These are phyloP conservation scores for Solanum aculeatissimum DNA, from an alignment of 305 asterid species.

Conservation along the genomic window DNA sequence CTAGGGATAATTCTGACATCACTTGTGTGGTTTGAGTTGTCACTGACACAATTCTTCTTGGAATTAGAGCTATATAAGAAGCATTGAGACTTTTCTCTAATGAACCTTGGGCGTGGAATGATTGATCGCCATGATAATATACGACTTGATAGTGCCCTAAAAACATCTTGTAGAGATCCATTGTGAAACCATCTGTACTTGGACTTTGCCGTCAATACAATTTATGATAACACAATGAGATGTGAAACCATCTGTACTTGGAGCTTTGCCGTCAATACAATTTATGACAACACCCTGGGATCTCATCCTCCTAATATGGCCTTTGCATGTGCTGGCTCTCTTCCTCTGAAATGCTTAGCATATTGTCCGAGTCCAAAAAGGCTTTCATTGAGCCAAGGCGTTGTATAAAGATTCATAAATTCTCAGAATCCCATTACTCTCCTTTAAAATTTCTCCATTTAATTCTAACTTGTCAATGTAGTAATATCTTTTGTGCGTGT, in stretches of 20 bases:
- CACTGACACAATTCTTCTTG: not conserved
- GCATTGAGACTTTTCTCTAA: not conserved
- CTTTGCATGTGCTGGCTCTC: not conserved
- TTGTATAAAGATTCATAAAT: not conserved
- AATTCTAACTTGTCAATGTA: not conserved
- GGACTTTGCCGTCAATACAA: not conserved
- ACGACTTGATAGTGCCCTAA: not conserved
- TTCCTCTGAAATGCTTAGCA: not conserved
- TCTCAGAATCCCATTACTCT: not conserved
- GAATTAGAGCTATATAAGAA: not conserved
- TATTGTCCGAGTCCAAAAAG: not conserved
- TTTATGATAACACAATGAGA: not conserved
- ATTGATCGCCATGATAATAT: not conserved
- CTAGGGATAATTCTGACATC: not conserved
- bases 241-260: not conserved
- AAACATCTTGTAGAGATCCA: not conserved
- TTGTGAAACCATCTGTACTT: not conserved
- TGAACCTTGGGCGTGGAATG: not conserved
- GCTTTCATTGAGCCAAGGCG: not conserved
- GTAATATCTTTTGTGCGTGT: not conserved
- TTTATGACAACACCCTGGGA: not conserved
- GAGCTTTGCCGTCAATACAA: not conserved
- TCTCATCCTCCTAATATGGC: not conserved
- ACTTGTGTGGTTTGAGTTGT: not conserved
- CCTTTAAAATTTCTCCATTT: not conserved